phyloP scores from a whole-genome alignment of 2,329 filamentous ascomycete species.

The Fusarium camptoceras region DNA sequence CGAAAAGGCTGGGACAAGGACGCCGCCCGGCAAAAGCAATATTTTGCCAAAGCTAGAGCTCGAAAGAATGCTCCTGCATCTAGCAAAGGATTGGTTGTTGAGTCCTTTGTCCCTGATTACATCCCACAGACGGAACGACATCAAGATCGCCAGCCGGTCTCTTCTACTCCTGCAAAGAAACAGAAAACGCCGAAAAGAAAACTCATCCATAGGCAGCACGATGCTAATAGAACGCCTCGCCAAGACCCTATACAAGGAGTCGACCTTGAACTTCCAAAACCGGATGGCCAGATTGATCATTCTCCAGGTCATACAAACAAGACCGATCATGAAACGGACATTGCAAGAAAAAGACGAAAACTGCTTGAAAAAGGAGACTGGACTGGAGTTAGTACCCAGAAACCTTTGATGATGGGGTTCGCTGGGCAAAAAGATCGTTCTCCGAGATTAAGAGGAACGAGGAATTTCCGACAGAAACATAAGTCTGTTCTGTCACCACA shows the following conservation, averaged over 20 bases:
- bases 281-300: background rate
- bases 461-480: background rate
- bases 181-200: conserved; percentile 20
- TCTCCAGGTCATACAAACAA: background rate
- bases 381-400: conserved; percentile 50
- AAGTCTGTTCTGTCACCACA: background rate
- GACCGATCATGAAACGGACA: conserved; percentile 6
- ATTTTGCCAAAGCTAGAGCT: conserved; percentile 54
- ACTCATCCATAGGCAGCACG: conserved; percentile 17
- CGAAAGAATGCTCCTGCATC: conserved; percentile 31
- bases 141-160: background rate
- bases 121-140: conserved; percentile 24
- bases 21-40: conserved; percentile 51
- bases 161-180: conserved; percentile 11
- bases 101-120: conserved; percentile 47
- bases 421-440: conserved; percentile 19
- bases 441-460: background rate
- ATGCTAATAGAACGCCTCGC: background rate
- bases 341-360: conserved; percentile 42
- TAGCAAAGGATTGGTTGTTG: background rate
- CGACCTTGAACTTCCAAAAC: background rate
- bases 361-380: conserved; percentile 48
- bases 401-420: conserved; percentile 43
- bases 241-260: background rate
- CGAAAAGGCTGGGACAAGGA: conserved; percentile 51